These are phyloP conservation scores for Fusarium mundagurra DNA, from an alignment of 2,329 filamentous ascomycete genomes.

Conservation along the genomic window DNA sequence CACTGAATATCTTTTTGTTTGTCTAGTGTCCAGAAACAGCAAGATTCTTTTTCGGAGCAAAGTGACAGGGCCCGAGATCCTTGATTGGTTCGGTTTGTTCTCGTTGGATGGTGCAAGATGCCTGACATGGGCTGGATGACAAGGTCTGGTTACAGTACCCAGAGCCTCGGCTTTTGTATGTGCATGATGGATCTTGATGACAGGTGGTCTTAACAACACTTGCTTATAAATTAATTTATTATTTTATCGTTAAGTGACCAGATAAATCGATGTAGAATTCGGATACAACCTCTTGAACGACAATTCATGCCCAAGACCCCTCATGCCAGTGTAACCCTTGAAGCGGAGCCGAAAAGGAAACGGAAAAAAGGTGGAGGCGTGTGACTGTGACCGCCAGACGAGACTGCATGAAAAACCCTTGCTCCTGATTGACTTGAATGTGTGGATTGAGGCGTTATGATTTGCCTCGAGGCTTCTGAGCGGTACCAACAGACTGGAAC, in stretches of 20 bases:
- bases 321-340: background rate
- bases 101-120: background rate
- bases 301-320: background rate
- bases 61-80: background rate
- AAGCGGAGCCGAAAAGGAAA: background rate
- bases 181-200: background rate
- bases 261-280: background rate
- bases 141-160: background rate
- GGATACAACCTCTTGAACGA: background rate
- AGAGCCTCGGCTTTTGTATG: background rate
- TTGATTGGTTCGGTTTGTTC: background rate
- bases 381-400: slow-evolving; percentile 2
- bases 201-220: background rate
- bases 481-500: slow-evolving; percentile 22
- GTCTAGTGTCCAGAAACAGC: background rate
- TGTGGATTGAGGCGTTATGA: background rate
- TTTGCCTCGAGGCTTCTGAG: background rate
- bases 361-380: background rate
- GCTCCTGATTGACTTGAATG: background rate
- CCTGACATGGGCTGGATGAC: background rate
- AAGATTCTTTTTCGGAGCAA: background rate
- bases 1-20: background rate
- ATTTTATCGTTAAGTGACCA: background rate
- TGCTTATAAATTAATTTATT: accelerated
- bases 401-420: slow-evolving; percentile 5